A percentile compares a stretch with the other conserved stretches of the same genome.
phyloP scores from a whole-genome alignment of 106 monocot genomes.

The Dioscorea alata region DNA sequence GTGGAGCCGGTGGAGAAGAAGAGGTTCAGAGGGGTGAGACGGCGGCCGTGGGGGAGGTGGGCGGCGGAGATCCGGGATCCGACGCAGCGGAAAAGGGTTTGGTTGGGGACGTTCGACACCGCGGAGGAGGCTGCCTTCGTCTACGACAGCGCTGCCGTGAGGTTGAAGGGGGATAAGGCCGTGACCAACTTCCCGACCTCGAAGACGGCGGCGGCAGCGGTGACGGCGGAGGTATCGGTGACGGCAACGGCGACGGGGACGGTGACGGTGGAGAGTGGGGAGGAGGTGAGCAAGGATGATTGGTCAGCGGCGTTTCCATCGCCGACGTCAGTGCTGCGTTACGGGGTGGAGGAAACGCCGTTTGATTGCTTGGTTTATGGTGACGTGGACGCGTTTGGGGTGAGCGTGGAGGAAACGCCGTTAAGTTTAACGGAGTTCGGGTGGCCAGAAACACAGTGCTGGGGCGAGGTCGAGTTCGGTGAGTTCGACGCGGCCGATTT shows the following conservation, averaged over 20 bases:
- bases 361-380: slow-evolving; percentile 4
- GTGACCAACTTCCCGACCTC: slow-evolving; percentile 39
- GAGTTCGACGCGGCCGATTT: slow-evolving; percentile 19
- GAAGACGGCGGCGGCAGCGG: slow-evolving; percentile 1
- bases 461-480: slow-evolving; percentile 12
- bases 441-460: background rate
- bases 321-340: slow-evolving; percentile 40
- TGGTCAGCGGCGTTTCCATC: slow-evolving; percentile 14
- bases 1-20: background rate
- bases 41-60: slow-evolving; percentile 42
- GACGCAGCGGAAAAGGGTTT: slow-evolving; percentile 32
- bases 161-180: slow-evolving; percentile 37
- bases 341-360: slow-evolving; percentile 6
- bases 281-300: no score
- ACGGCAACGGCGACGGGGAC: background rate
- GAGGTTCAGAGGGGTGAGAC: slow-evolving; percentile 23
- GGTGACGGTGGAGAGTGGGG: no score
- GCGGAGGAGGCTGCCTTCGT: slow-evolving; percentile 58
- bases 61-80: slow-evolving; percentile 73
- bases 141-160: slow-evolving; percentile 48
- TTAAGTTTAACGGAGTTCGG: slow-evolving; percentile 3
- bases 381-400: slow-evolving; percentile 6
- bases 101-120: slow-evolving; percentile 71
- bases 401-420: slow-evolving; percentile 6
- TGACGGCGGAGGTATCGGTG: background rate